Evolutionary conservation across 495 filamentous ascomycete genomes (phyloP).

Genomic region (Chaetomidium leptoderma): DNA sequence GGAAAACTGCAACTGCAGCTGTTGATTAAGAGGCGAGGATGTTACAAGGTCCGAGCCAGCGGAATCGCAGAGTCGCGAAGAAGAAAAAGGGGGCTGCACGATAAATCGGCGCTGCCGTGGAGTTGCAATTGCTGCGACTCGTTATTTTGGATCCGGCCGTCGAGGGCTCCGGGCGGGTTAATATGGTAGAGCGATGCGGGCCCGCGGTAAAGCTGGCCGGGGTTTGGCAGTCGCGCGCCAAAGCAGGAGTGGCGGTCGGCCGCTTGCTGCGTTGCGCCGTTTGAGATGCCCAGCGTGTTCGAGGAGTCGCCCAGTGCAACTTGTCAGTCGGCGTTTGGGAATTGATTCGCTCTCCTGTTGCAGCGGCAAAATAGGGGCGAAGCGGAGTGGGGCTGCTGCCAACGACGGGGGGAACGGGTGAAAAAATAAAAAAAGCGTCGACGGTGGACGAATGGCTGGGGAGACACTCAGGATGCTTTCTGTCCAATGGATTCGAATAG

Average conservation of each 20-base stretch:
- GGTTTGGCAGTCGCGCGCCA: constrained; percentile 32
- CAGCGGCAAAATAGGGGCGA: constrained; percentile 35
- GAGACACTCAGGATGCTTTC: neutral
- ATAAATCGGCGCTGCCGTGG: constrained; percentile 10
- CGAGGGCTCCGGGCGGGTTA: constrained; percentile 32
- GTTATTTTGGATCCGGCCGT: constrained; percentile 30
- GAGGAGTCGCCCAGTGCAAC: constrained; percentile 38
- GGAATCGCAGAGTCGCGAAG: constrained; percentile 10
- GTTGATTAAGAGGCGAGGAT: constrained; percentile 1
- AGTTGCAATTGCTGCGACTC: constrained; percentile 15
- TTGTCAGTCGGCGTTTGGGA: constrained; percentile 17
- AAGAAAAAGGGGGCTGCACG: constrained; percentile 11
- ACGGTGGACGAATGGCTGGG: constrained; percentile 3
- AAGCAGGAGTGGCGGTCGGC: constrained; percentile 19
- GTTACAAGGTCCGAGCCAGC: constrained; percentile 15
- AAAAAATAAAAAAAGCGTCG: constrained; percentile 17
- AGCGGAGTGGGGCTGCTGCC: constrained; percentile 21
- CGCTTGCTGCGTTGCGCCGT: constrained; percentile 17
- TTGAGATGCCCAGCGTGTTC: constrained; percentile 26
- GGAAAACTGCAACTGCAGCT: constrained; percentile 7
- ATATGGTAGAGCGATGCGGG: constrained; percentile 26
- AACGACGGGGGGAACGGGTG: constrained; percentile 16
- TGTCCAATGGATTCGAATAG: constrained; percentile 1
- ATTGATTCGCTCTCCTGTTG: constrained; percentile 34
- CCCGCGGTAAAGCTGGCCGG: constrained; percentile 12